phyloP scores from a whole-genome alignment of 192 early-diverging fungal genomes.

The Rhizophagus clarus region DNA sequence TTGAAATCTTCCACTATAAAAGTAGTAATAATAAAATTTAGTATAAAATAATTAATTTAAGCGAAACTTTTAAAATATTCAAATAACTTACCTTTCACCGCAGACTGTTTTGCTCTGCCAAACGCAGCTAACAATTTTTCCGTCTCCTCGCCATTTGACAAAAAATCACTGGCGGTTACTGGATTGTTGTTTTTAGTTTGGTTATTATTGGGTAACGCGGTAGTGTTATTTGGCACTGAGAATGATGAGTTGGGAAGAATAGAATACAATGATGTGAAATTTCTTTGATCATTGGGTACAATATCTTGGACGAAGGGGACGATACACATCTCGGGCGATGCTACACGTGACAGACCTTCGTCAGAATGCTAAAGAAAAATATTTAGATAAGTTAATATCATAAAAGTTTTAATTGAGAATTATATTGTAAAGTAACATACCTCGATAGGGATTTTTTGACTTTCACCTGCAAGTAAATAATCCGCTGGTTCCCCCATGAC shows the following conservation, averaged over 20 bases:
- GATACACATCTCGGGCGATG: constrained; percentile 30
- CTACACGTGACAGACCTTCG: constrained; percentile 27
- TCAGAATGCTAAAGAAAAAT: constrained; percentile 22
- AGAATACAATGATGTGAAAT: constrained; percentile 22
- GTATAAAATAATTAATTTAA: not conserved
- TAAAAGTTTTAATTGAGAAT: not conserved
- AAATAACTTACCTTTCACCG: constrained; percentile 52
- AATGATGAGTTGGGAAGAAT: constrained; percentile 13
- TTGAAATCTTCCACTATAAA: constrained; percentile 60
- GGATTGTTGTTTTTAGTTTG: not conserved
- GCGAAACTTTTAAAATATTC: constrained; percentile 17
- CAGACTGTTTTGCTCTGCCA: constrained; percentile 53
- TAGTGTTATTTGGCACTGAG: not conserved
- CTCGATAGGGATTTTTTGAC: constrained; percentile 30
- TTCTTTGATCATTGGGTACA: not conserved
- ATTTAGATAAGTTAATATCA: not conserved
- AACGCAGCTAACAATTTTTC: constrained; percentile 43
- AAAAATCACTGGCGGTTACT: not conserved
- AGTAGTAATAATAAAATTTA: constrained; percentile 24
- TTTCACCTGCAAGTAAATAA: constrained; percentile 28
- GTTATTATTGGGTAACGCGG: not conserved
- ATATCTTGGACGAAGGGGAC: constrained; percentile 24
- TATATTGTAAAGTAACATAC: not conserved
- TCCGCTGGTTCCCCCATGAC: constrained; percentile 58
- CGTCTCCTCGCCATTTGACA: constrained; percentile 5